A percentile compares a stretch with the other conserved stretches of the same genome.
Evolutionary conservation across 2,329 filamentous ascomycete genomes (phyloP).

Genomic region (Fusarium guadeloupense): DNA sequence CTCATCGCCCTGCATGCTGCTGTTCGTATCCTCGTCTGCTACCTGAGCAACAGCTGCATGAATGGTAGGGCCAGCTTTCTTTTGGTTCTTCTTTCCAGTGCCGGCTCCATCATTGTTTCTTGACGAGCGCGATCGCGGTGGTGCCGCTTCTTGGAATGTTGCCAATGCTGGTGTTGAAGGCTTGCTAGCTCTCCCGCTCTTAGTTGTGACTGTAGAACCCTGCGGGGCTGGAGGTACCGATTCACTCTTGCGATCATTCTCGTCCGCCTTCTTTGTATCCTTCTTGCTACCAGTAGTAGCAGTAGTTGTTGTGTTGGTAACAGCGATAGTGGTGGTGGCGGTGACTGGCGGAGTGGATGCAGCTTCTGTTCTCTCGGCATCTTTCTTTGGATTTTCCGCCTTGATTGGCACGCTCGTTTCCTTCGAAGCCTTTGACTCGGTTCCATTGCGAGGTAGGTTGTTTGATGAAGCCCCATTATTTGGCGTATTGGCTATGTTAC

Average conservation of each 20-base stretch:
- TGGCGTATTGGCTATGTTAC: slow-evolving; percentile 51
- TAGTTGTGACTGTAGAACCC: slow-evolving; percentile 64
- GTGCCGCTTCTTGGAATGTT: slow-evolving; percentile 65
- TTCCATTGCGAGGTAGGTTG: slow-evolving; percentile 43
- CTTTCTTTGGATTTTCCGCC: slow-evolving; percentile 48
- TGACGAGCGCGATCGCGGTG: slow-evolving; percentile 64
- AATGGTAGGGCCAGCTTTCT: slow-evolving; percentile 61
- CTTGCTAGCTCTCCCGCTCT: slow-evolving; percentile 73
- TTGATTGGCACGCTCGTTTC: slow-evolving; percentile 54
- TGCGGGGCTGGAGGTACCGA: slow-evolving; percentile 57
- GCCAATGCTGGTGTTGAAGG: slow-evolving; percentile 70
- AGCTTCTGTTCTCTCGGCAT: slow-evolving; percentile 45
- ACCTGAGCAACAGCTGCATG: slow-evolving; percentile 49
- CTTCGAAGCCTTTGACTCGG: slow-evolving; percentile 61
- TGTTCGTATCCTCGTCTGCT: slow-evolving; percentile 55
- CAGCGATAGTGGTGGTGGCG: background rate
- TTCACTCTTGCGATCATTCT: slow-evolving; percentile 51
- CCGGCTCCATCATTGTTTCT: slow-evolving; percentile 54
- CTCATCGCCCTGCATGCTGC: slow-evolving; percentile 52
- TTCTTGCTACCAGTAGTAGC: slow-evolving; percentile 51
- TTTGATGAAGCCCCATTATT: slow-evolving; percentile 49
- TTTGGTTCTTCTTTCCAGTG: slow-evolving; percentile 67
- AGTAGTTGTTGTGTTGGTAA: background rate
- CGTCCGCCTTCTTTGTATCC: slow-evolving; percentile 54
- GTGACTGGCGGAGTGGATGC: slow-evolving; percentile 42